These are phyloP conservation scores for Saccharomyces hybrid DNA, from an alignment of 1,139 yeast species.

Conservation along the genomic window DNA sequence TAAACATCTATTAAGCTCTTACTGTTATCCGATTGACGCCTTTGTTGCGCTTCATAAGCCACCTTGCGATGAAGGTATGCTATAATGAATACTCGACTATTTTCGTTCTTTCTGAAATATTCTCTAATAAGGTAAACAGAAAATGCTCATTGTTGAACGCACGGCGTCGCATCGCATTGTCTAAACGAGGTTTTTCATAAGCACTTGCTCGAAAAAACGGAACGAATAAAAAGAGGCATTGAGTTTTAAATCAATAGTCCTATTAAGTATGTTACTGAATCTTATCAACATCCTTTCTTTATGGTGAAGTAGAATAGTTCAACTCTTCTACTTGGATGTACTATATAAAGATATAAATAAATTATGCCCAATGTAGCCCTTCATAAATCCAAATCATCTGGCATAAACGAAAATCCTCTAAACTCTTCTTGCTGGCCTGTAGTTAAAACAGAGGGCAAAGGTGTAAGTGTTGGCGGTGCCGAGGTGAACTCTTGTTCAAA, in stretches of 20 bases:
- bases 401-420: constrained; percentile 89
- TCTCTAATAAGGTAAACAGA: background rate
- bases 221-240: background rate
- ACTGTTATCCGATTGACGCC: background rate
- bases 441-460: constrained; percentile 84
- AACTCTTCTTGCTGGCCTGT: constrained; percentile 91
- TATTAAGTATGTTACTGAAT: background rate
- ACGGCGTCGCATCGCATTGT: background rate
- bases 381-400: constrained; percentile 42
- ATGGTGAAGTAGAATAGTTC: background rate
- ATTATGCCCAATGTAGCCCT: background rate
- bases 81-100: background rate
- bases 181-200: background rate
- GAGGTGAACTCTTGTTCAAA: constrained; percentile 93
- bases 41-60: background rate
- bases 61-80: too few species aligned
- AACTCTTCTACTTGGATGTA: background rate
- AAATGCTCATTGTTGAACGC: background rate
- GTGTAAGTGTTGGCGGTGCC: constrained; percentile 91
- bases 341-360: background rate
- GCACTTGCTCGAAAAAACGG: constrained; percentile 41
- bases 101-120: background rate
- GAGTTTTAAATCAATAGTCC: background rate
- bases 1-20: background rate
- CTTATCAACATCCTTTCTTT: background rate